phyloP scores from a whole-genome alignment of 148 eudicot genomes.

The Silene uniflora region DNA sequence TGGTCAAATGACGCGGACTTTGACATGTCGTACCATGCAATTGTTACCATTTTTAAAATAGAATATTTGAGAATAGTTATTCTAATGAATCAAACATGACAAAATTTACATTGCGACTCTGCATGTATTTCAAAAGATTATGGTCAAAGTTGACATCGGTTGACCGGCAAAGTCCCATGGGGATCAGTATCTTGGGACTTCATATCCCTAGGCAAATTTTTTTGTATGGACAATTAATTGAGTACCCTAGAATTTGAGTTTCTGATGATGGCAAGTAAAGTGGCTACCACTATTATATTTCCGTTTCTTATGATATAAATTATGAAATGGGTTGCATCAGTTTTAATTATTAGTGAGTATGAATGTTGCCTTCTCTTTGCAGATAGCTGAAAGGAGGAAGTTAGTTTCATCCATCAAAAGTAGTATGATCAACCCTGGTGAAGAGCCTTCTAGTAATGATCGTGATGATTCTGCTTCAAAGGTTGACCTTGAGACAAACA shows the following conservation, averaged over 20 bases:
- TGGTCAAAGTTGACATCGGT: neutral
- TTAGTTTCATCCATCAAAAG: slow-evolving; percentile 63
- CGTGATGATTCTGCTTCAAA: slow-evolving; percentile 18
- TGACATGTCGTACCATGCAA: neutral
- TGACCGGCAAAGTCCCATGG: neutral
- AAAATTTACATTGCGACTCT: neutral
- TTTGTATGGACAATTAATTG: neutral
- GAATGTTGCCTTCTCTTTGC: slow-evolving; percentile 17
- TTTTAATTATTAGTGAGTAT: neutral
- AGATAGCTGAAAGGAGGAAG: slow-evolving; percentile 85
- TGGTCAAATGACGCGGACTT: neutral
- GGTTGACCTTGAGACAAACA: slow-evolving; percentile 21
- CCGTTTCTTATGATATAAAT: neutral
- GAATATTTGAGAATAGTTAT: neutral
- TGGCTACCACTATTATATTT: neutral
- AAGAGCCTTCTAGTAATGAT: slow-evolving; percentile 23
- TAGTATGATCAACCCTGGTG: slow-evolving; percentile 38
- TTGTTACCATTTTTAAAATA: neutral
- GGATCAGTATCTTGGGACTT: neutral
- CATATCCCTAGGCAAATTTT: neutral
- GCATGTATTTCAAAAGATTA: neutral
- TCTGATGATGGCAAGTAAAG: neutral
- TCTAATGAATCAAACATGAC: neutral
- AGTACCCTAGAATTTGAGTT: neutral
- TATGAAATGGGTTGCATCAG: slow-evolving; percentile 5